Evolutionary conservation across 331 rosid genomes (phyloP), one percentile per base, ranked within the genome.

Genomic region (Dryas integrifolia): DNA sequence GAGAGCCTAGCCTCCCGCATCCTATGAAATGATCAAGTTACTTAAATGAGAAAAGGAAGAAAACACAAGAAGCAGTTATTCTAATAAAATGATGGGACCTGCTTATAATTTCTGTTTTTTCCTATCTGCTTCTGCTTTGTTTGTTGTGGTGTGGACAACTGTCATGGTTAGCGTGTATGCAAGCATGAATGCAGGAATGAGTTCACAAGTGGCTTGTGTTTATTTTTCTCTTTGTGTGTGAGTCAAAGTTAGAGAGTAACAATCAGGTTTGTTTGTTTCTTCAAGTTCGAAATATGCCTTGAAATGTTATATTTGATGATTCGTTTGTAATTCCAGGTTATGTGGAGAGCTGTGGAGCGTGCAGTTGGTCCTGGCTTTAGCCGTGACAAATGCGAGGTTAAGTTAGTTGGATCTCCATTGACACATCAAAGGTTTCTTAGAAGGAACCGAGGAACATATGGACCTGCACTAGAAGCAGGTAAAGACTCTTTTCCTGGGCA

Each of bases 271-370:
- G 0, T 21, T 21, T 21, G 0, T 21, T 21, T 21, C 21, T 21
- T 30, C 35, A 30, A 30, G 35, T 30, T 30, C 35, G 35, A 30
- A 30, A 30, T 30, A 30, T 30, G 2, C 2, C 35, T 30, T 3
- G 35, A 30, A 30, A 30, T 30, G 1, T 1, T 30, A 30, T 30
- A 30, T 30, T 30, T 30, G 35, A 56, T 8, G 38, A 64, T 64
- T n/a, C 13, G 11, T 44, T 53, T 59, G 61, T 53, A 35, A 47
- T 50, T 39, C 65, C 67, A 88, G 89, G 85, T 90, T 55, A 83
- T 94, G 95, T 91, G 96, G 98, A 86, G 81, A 76, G 92, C 97
- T 0, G 98, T 88, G 77, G 96, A 91, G 87, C 89, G 95, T 7
- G 92, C 89, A 41, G 65, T 88, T 11, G 98, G 98, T 8, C 35